A percentile compares a stretch with the other conserved stretches of the same genome.
Evolutionary conservation across 2,329 filamentous ascomycete species (phyloP).

Genomic region (Colletotrichum spinosum): DNA sequence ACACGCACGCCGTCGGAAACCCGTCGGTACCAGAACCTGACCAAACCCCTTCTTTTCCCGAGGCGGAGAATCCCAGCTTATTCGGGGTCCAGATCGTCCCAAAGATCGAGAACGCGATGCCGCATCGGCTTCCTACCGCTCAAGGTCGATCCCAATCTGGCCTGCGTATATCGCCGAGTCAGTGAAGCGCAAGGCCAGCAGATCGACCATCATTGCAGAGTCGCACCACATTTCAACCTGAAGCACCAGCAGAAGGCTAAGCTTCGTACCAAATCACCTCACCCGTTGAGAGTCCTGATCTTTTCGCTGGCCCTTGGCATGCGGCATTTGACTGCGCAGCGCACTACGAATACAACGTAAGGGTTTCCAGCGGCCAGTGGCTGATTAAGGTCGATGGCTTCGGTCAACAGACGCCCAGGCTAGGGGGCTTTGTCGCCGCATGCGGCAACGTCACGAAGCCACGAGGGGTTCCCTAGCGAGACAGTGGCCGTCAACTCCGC

Average conservation of each 20-base stretch:
- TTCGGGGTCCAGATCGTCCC: conserved; percentile 4
- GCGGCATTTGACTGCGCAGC: conserved; percentile 10
- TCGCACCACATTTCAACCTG: neutral
- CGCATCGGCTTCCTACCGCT: conserved; percentile 5
- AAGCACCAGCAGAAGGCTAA: neutral
- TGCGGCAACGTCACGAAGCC: conserved; percentile 15
- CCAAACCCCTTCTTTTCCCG: neutral
- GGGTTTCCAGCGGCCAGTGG: conserved; percentile 27
- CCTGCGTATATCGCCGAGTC: conserved; percentile 18
- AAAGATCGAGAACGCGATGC: conserved; percentile 10
- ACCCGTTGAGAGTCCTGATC: conserved; percentile 1
- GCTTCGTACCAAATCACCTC: neutral
- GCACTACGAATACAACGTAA: neutral
- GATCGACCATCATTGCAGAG: neutral
- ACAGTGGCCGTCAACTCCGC: conserved; percentile 4
- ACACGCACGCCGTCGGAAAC: conserved; percentile 3
- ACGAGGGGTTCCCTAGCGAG: conserved; percentile 17
- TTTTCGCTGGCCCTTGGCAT: neutral
- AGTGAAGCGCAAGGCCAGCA: neutral
- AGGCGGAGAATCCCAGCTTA: neutral
- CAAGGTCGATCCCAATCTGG: conserved; percentile 23
- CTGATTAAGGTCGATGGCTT: conserved; percentile 25
- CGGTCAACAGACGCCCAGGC: conserved; percentile 13
- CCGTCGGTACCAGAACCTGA: neutral
- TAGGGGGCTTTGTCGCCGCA: conserved; percentile 9